Evolutionary conservation across 129 eudicot species (phyloP).

Genomic region (Cynara cardunculus): DNA sequence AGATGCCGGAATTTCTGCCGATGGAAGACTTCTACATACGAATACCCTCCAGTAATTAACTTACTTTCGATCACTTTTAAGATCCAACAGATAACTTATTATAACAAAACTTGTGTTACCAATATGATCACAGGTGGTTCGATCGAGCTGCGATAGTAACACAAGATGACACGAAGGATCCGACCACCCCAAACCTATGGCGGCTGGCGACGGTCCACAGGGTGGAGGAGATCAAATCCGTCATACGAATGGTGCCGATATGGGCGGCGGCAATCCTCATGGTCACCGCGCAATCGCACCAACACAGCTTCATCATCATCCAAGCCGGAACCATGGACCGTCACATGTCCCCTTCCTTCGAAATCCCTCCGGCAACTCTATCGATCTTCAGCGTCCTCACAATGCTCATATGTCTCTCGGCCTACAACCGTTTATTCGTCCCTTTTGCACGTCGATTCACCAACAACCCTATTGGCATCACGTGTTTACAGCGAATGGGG

Average conservation of each 20-base stretch:
- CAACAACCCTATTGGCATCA: slow-evolving; percentile 62
- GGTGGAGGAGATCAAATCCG: slow-evolving; percentile 79
- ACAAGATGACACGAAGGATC: slow-evolving; percentile 41
- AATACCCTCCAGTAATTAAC: slow-evolving; percentile 51
- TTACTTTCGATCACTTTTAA: background rate
- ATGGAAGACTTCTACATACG: slow-evolving; percentile 73
- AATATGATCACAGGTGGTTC: slow-evolving; percentile 50
- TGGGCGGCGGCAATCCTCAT: slow-evolving; percentile 74
- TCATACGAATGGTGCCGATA: slow-evolving; percentile 70
- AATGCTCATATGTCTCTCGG: slow-evolving; percentile 50
- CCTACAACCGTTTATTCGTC: slow-evolving; percentile 70
- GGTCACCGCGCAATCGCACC: slow-evolving; percentile 63
- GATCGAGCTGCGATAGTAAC: slow-evolving; percentile 78
- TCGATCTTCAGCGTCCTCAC: slow-evolving; percentile 59
- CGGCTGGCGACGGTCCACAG: slow-evolving; percentile 79
- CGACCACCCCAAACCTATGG: slow-evolving; percentile 68
- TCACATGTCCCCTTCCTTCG: slow-evolving; percentile 66
- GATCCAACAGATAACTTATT: background rate
- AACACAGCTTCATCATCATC: slow-evolving; percentile 57
- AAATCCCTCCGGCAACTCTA: slow-evolving; percentile 83
- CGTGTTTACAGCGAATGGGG: slow-evolving; percentile 86
- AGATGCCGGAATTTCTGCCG: slow-evolving; percentile 57
- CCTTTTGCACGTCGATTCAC: slow-evolving; percentile 71
- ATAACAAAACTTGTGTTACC: background rate
- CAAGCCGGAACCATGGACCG: slow-evolving; percentile 98